Evolutionary conservation across 805 yeast genomes (phyloP), one percentile per base, ranked within the genome.

Genomic region (Lachancea sp.): DNA sequence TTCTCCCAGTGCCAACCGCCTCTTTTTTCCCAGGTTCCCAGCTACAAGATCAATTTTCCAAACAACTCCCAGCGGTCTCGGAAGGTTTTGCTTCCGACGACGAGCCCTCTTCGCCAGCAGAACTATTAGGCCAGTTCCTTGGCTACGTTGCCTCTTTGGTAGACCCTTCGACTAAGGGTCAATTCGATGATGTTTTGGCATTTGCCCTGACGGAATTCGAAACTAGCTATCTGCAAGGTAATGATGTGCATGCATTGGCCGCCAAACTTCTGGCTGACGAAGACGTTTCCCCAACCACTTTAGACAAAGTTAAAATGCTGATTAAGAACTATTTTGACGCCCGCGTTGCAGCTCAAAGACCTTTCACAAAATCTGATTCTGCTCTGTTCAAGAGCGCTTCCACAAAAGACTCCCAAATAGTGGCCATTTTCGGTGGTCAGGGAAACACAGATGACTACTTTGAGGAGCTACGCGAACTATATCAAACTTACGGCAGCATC

Each of bases 361-460:
- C 80, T 28, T 68, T 74, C 51, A 63, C 64, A 55, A 67, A 67
- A 48, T 69, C 73, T 47, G 72, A 67, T 38, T 69, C 80, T 18
- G 79, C 83, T 38, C 71, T 90, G 43, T 73, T 87, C 61, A 71
- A 78, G 47, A 78, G 83, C 38, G 75, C 75, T n/a, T 58, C 69
- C 38, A 70, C 71, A 43, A 67, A 71, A 30, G 65, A 72, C 37
- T 85, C 89, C 33, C 70, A 72, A 45, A 65, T 89, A 42, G 78
- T 75, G 45, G 95, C 97, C 48, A 79, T 92, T 52, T 92, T 90
- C 56, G 98, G 99, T 62, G 99, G 99, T 58, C 99, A 92, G 71
- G 99, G 99, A 67, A 90, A 87, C 70, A 81, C 95, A 39, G 97
- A 92, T 61, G 97, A 92, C 63, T 92, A 87, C 71, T 92, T 92